Evolutionary conservation across 805 yeast genomes (phyloP).

Genomic region (Blastobotrys terrestris): DNA sequence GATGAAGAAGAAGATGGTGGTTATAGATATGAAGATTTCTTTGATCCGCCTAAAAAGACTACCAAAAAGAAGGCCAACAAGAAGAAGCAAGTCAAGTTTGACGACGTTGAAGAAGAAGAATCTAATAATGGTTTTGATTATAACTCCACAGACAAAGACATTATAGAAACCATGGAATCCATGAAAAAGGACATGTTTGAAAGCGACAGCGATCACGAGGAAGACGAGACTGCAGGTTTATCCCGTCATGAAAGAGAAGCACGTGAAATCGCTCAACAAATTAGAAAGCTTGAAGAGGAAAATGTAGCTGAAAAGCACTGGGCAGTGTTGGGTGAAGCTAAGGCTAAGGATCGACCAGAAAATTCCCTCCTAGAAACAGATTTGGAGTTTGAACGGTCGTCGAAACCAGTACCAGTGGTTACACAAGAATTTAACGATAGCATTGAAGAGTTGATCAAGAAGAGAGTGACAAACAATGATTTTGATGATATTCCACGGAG

Average conservation of each 20-base stretch:
- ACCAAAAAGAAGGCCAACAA: conserved; percentile 6
- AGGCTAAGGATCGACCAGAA: conserved; percentile 69
- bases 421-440: conserved; percentile 83
- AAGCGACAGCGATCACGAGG: conserved; percentile 50
- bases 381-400: conserved; percentile 84
- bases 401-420: conserved; percentile 93
- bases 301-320: conserved; percentile 86
- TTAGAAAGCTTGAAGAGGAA: conserved; percentile 73
- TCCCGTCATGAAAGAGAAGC: conserved; percentile 85
- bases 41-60: conserved; percentile 26
- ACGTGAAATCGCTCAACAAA: conserved; percentile 65
- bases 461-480: conserved; percentile 64
- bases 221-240: conserved; percentile 38
- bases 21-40: conserved; percentile 34
- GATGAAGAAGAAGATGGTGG: conserved; percentile 39
- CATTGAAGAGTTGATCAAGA: conserved; percentile 80
- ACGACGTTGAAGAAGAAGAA: conserved; percentile 12
- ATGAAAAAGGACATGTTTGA: conserved; percentile 35
- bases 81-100: conserved; percentile 6
- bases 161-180: conserved; percentile 27
- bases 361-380: conserved; percentile 75
- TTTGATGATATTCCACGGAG: conserved; percentile 84
- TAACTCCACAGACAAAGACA: conserved; percentile 22
- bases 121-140: conserved; percentile 17
- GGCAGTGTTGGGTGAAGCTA: conserved; percentile 92